phyloP scores from a whole-genome alignment of 2,329 filamentous ascomycete species.

The Byssoonygena ceratinophila region DNA sequence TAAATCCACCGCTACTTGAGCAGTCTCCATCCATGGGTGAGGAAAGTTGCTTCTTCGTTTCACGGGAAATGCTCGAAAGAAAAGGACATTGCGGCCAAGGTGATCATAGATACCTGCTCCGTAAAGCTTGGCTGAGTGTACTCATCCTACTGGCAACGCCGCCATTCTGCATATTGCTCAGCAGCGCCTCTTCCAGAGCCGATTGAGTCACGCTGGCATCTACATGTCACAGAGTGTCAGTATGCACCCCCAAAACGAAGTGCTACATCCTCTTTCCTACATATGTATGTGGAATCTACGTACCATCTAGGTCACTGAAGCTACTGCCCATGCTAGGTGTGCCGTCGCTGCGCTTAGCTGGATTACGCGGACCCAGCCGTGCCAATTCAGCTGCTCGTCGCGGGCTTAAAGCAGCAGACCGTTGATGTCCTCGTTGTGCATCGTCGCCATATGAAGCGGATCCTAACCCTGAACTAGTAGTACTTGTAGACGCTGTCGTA shows the following conservation, averaged over 20 bases:
- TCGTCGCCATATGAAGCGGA: constrained; percentile 20
- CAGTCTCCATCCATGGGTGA: no score
- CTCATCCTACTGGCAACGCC: constrained; percentile 42
- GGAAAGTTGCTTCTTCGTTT: no score
- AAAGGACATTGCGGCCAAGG: not conserved
- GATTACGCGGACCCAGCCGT: constrained; percentile 39
- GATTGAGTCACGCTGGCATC: constrained; percentile 55
- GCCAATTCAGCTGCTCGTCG: constrained; percentile 42
- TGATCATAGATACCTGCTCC: constrained; percentile 41
- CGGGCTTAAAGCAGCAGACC: constrained; percentile 29
- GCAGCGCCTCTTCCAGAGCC: constrained; percentile 52
- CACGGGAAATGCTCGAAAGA: no score
- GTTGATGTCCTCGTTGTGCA: constrained; percentile 16
- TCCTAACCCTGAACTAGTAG: constrained; percentile 30
- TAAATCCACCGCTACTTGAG: no score
- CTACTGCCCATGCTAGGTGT: constrained; percentile 55
- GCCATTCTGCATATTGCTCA: constrained; percentile 52
- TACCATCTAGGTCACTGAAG: constrained; percentile 55
- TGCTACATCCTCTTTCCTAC: not conserved
- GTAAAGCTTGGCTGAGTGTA: constrained; percentile 44
- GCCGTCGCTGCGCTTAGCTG: constrained; percentile 39
- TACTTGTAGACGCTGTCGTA: constrained; percentile 24
- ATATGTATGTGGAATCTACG: constrained; percentile 11
- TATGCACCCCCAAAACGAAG: constrained; percentile 1
- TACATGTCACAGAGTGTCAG: constrained; percentile 20